Conservation (phyloP, 441 rosid genomes). For the Adansonia rubrostipa region DNA sequence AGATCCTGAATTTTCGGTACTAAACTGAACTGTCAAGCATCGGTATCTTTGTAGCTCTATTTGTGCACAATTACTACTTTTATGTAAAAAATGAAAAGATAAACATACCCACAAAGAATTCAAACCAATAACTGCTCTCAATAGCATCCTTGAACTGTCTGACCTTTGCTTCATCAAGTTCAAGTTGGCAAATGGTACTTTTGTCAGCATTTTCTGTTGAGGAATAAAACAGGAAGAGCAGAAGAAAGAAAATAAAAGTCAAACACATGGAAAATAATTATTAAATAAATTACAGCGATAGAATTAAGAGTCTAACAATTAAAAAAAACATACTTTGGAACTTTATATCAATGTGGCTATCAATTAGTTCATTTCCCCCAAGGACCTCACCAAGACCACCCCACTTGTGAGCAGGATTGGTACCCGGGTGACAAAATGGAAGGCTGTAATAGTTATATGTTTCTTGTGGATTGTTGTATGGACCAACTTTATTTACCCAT, state of each 20-base stretch:
- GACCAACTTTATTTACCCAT: slow-evolving; percentile 99
- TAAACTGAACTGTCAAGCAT: not conserved
- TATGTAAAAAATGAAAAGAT: slow-evolving; percentile 1
- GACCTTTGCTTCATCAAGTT: slow-evolving; percentile 75
- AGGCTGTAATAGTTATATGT: slow-evolving; percentile 99
- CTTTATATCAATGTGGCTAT: slow-evolving; percentile 83
- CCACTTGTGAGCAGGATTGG: slow-evolving; percentile 83
- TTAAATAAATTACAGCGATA: slow-evolving; percentile 21
- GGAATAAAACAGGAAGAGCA: slow-evolving; percentile 8
- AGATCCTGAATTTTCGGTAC: slow-evolving; percentile 4
- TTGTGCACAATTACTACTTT: not conserved
- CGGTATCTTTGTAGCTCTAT: not conserved
- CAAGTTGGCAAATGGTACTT: slow-evolving; percentile 62
- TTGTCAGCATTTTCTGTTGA: slow-evolving; percentile 70
- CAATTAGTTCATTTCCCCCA: slow-evolving; percentile 99
- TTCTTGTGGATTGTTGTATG: slow-evolving; percentile 99
- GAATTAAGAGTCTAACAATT: slow-evolving; percentile 16
- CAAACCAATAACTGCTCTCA: slow-evolving; percentile 93
- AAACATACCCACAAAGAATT: slow-evolving; percentile 91
- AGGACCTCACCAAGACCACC: slow-evolving; percentile 99
- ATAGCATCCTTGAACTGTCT: slow-evolving; percentile 90
- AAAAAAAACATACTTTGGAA: slow-evolving; percentile 60
- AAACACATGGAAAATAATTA: not conserved
- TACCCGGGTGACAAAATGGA: slow-evolving; percentile 85
- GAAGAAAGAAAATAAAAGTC: not conserved